phyloP scores from a whole-genome alignment of 1,139 yeast species.

The Taphrina populina region DNA sequence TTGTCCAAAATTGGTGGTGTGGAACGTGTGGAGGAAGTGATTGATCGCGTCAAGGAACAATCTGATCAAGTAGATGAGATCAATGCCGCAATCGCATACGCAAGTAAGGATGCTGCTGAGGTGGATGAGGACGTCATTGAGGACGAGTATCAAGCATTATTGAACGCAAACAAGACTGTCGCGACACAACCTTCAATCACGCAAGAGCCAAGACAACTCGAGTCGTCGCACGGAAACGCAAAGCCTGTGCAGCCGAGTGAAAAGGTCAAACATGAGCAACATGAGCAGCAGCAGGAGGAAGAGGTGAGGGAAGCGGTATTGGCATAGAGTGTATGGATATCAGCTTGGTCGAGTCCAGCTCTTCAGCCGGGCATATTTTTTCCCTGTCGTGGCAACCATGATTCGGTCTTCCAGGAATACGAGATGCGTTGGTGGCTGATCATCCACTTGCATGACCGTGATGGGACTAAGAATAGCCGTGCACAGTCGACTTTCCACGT shows the following conservation, averaged over 20 bases:
- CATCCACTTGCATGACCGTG: conserved; percentile 38
- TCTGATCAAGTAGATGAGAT: conserved; percentile 26
- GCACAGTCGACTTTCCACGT: conserved; percentile 38
- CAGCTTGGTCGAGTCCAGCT: conserved; percentile 25
- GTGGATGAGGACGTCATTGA: conserved; percentile 3
- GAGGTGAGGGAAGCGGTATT: no score
- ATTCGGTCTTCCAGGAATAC: conserved; percentile 38
- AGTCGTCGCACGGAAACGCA: background rate
- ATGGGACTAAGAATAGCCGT: conserved; percentile 40
- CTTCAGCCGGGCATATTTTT: conserved; percentile 20
- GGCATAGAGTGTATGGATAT: no score
- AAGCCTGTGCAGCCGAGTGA: background rate
- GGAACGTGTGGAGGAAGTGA: conserved; percentile 15
- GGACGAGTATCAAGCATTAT: conserved; percentile 2
- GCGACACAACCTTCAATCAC: no score
- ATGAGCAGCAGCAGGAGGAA: background rate
- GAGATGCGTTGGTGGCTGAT: conserved; percentile 38
- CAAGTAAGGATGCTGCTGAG: background rate
- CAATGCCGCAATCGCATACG: background rate
- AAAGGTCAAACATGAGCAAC: background rate
- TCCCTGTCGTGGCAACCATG: conserved; percentile 35
- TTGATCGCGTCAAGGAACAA: conserved; percentile 24
- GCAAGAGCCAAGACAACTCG: background rate
- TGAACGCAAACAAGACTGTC: no score
- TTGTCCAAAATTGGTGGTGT: conserved; percentile 24